Evolutionary conservation across 192 early-diverging fungal species (phyloP), one percentile per base, ranked within the genome.

Genomic region (Chytriomyces sp.): DNA sequence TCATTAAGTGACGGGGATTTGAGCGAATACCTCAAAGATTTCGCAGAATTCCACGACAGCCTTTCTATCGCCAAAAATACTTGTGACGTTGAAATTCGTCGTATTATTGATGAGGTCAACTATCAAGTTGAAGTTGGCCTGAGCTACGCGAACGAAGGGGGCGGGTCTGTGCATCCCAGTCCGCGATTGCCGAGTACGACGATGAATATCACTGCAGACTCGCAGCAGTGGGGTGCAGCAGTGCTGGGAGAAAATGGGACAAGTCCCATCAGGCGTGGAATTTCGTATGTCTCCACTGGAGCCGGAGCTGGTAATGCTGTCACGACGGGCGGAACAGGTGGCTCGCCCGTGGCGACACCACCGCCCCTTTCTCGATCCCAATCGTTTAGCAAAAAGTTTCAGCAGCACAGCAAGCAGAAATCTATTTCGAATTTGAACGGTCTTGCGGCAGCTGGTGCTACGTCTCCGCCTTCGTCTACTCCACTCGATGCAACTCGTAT

Each of bases 41-140:
- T 85, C 53, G 70, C 80, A n/a, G 83, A 89, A 47, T 77, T 89
- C 57, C 79, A 81, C 63, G 72, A 81, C 53, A 82, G 77, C 11
- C 69, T 89, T 45, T 46, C 76, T 23, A 79, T 86, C n/a, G 87
- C 85, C 9, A 86, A 89, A 62, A 65, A 61, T 5, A 80, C 77
- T 4, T 92, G 91, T 77, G 86, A 93, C 73, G 64, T 72, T 7
- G 89, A 91, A 61, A 76, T 95, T 63, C 80, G 86, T 16, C 79
- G 84, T 18, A 89, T 93, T 66, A 88, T 94, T 43, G 79, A 87
- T 49, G 91, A 90, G 57, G 81, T 93, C 5, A 87, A 89, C 69
- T 87, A 89, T 50, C 88, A 86, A 53, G 92, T 93, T 8, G 92
- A 94, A 66, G 46, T 72, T 5, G 69, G 77, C 8, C 63, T 78